Conservation (phyloP, 768 basidiomycete genomes). For the Pleurotus ostreatus region DNA sequence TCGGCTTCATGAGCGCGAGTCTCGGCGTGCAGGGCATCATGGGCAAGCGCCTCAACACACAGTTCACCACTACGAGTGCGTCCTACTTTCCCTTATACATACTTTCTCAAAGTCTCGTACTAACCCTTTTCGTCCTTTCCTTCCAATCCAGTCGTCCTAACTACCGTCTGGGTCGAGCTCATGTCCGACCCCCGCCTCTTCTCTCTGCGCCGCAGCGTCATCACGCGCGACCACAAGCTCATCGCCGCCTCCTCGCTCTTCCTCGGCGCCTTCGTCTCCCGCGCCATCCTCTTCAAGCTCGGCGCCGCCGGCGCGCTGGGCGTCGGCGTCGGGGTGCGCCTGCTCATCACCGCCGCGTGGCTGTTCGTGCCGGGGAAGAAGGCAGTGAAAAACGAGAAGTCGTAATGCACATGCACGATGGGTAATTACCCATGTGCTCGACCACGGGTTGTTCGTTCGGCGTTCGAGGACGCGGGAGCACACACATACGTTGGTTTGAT, state of each 20-base stretch:
- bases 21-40: conserved; percentile 86
- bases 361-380: conserved; percentile 51
- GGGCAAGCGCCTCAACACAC: conserved; percentile 75
- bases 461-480: too few species aligned
- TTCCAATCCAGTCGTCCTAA: conserved; percentile 60
- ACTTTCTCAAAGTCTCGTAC: background rate
- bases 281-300: conserved; percentile 53
- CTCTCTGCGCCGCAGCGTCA: conserved; percentile 43
- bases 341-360: conserved; percentile 63
- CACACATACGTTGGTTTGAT: too few species aligned
- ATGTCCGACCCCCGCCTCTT: conserved; percentile 79
- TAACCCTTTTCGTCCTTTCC: background rate
- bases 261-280: conserved; percentile 66
- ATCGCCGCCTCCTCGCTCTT: conserved; percentile 69
- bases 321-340: conserved; percentile 57
- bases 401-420: too few species aligned
- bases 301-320: conserved; percentile 67
- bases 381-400: background rate
- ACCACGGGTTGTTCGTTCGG: too few species aligned
- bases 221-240: conserved; percentile 66
- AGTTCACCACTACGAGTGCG: conserved; percentile 75
- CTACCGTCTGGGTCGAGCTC: conserved; percentile 87
- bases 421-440: too few species aligned
- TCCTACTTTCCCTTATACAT: conserved; percentile 12
- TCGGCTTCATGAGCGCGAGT: conserved; percentile 79